Evolutionary conservation across 163 green algal species (phyloP), one percentile per base, ranked within the genome.

Genomic region (Scenedesmus sp.): DNA sequence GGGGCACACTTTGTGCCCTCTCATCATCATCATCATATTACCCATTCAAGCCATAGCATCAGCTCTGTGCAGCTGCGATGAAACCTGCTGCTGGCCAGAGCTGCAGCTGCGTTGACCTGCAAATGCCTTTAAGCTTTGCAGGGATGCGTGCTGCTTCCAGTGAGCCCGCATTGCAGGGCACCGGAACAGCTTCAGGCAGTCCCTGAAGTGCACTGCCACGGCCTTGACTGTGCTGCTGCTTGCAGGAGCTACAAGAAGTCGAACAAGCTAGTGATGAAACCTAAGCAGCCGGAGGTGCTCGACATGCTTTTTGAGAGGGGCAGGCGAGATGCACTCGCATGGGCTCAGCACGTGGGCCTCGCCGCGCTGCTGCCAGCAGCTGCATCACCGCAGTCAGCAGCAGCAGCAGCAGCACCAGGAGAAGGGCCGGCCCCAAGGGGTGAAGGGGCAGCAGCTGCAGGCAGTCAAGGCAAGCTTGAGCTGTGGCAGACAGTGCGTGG

Each of bases 241-340:
- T 56, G 43, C 85, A 89, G 85, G 26, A 43, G 37, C 18, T 91
- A 91, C 73, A 85, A 79, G 70, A 33, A 91, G 53, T 81, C 51
- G 10, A 7, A 91, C 24, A 68, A 78, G 5, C 73, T 85, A 7
- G 86, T 91, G 73, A 91, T 91, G 86, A 40, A 86, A 3, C 73
- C 86, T 0, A 59, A 86, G 76, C 73, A 51, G 22, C 46, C 86
- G 33, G 86, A 44, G 18, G 51, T 91, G 49, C 86, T 91, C 12
- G 51, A 91, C 76, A 86, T 86, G 76, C 73, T 91, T 73, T 91
- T 91, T 91, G 86, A 91, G 51, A 51, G 86, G n/a, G 86, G 86
- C 51, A 83, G 86, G 51, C 68, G 73, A 22, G 86, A 91, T 43
- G 49, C 86, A 26, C 70, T 86, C 3, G 59, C 43, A 16, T 91